A percentile compares a stretch with the other conserved stretches of the same genome.
Conservation (phyloP, 139 green algal genomes). For the Coccomyxa sp. region DNA sequence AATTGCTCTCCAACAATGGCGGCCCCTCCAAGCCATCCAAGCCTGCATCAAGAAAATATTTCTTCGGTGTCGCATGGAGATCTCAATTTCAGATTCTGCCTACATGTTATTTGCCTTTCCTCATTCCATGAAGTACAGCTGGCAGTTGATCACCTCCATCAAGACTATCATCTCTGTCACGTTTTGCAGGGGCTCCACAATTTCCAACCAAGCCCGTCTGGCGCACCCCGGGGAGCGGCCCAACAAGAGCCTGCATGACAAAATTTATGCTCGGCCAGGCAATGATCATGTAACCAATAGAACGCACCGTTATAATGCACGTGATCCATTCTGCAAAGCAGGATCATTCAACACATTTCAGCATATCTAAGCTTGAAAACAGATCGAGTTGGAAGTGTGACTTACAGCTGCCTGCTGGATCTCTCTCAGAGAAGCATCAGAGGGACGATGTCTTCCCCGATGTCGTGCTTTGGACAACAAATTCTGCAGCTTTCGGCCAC, state of each 20-base stretch:
- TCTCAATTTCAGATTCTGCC: no score
- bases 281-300: no score
- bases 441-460: not conserved
- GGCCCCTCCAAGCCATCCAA: not conserved
- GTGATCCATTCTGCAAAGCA: not conserved
- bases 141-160: not conserved
- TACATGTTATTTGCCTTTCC: not conserved
- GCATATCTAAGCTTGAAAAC: not conserved
- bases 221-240: no score
- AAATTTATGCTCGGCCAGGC: no score
- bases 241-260: no score
- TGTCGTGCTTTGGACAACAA: not conserved
- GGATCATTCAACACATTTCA: not conserved
- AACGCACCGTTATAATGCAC: not conserved
- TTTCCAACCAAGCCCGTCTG: not conserved
- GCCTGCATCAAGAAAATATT: not conserved
- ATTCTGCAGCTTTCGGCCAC: not conserved
- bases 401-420: not conserved
- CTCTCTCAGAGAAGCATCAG: not conserved
- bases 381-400: not conserved
- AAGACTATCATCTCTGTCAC: not conserved
- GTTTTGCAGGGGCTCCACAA: not conserved
- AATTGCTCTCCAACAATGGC: no score
- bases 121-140: not conserved
- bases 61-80: no score